Conservation (phyloP, 148 eudicot genomes). For the Rhododendron simsii region DNA sequence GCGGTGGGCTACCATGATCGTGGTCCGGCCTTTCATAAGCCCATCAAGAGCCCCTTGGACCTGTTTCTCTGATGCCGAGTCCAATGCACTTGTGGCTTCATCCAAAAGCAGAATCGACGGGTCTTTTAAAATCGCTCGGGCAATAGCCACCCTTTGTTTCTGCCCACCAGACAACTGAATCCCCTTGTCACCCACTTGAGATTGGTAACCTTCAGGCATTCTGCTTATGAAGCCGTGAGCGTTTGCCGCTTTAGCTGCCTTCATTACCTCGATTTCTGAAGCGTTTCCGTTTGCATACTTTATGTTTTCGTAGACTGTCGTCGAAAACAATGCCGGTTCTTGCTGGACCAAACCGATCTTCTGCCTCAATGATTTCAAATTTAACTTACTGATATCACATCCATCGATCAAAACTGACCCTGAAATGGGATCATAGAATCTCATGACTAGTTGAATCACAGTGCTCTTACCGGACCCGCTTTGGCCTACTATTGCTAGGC, state of each 20-base stretch:
- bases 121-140: conserved; percentile 67
- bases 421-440: conserved; percentile 62
- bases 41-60: conserved; percentile 66
- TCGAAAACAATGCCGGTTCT: conserved; percentile 73
- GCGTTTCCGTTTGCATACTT: conserved; percentile 56
- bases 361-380: conserved; percentile 47
- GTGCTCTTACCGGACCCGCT: conserved; percentile 84
- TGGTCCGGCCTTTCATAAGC: conserved; percentile 60
- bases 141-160: conserved; percentile 79
- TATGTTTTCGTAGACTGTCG: conserved; percentile 64
- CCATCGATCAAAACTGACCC: conserved; percentile 54
- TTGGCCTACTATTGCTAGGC: conserved; percentile 70
- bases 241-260: conserved; percentile 71
- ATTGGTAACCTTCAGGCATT: conserved; percentile 61
- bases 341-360: conserved; percentile 70
- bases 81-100: conserved; percentile 85
- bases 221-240: conserved; percentile 60
- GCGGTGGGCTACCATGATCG: conserved; percentile 61
- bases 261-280: conserved; percentile 59
- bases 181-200: conserved; percentile 63
- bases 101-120: conserved; percentile 63
- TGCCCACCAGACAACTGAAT: conserved; percentile 76
- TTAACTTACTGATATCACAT: conserved; percentile 38
- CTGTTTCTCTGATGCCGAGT: conserved; percentile 48
- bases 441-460: conserved; percentile 41